These are phyloP conservation scores for Leccinum holopus DNA, from an alignment of 1,284 basidiomycete species.

Conservation along the genomic window DNA sequence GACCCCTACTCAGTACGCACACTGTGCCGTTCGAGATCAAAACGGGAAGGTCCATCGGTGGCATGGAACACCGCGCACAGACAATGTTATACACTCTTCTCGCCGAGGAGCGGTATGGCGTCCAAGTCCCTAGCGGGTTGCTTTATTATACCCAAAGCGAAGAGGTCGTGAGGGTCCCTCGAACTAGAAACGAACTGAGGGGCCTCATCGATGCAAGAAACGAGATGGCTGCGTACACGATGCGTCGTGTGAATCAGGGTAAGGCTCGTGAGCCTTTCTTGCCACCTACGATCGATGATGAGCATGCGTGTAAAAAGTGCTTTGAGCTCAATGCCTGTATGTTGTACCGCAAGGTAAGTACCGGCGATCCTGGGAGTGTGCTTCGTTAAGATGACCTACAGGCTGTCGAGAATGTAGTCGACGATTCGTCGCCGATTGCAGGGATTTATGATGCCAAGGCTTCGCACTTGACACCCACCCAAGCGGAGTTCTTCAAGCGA, in stretches of 20 bases:
- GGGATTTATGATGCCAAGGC: slow-evolving; percentile 80
- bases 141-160: slow-evolving; percentile 94
- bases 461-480: slow-evolving; percentile 68
- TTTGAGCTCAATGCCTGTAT: slow-evolving; percentile 87
- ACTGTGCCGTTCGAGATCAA: slow-evolving; percentile 94
- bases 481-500: slow-evolving; percentile 80
- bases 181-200: slow-evolving; percentile 79
- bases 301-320: slow-evolving; percentile 77
- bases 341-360: slow-evolving; percentile 82
- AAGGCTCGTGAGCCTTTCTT: slow-evolving; percentile 55
- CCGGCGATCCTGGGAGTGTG: slow-evolving; percentile 4
- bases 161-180: slow-evolving; percentile 80
- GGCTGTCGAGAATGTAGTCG: slow-evolving; percentile 69
- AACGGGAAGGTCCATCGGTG: slow-evolving; percentile 77
- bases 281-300: slow-evolving; percentile 86
- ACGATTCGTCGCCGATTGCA: slow-evolving; percentile 65
- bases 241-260: slow-evolving; percentile 36
- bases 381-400: slow-evolving; percentile 31
- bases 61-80: slow-evolving; percentile 94
- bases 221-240: slow-evolving; percentile 79
- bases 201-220: slow-evolving; percentile 84
- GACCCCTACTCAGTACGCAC: slow-evolving; percentile 28
- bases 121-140: slow-evolving; percentile 70
- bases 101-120: slow-evolving; percentile 85
- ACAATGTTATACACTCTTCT: slow-evolving; percentile 97